A percentile compares a stretch with the other conserved stretches of the same genome.
These are phyloP conservation scores for Alloteropsis angusta DNA, from an alignment of 202 grass and related monocot genomes.

Conservation along the genomic window DNA sequence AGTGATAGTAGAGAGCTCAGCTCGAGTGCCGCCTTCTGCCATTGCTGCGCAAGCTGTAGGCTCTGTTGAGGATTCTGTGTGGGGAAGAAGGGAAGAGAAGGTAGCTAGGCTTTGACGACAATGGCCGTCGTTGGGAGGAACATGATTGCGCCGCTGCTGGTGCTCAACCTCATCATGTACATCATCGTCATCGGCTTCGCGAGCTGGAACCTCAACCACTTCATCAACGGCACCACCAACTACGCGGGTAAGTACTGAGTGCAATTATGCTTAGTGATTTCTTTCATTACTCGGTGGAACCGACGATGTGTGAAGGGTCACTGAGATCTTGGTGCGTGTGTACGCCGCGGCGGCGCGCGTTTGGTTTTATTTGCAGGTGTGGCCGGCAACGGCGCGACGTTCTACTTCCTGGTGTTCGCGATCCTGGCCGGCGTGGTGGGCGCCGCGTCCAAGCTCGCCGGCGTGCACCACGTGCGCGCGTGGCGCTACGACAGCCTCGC, in stretches of 20 bases:
- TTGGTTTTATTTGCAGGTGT: constrained; percentile 17
- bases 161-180: constrained; percentile 77
- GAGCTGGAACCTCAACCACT: constrained; percentile 75
- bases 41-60: neutral
- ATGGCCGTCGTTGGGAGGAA: constrained; percentile 43
- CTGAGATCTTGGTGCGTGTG: no score
- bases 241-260: constrained; percentile 19
- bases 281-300: no score
- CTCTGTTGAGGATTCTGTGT: no score
- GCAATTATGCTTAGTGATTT: no score
- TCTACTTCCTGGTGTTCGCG: constrained; percentile 67
- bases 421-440: constrained; percentile 55
- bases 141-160: constrained; percentile 57
- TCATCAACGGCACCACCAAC: constrained; percentile 58
- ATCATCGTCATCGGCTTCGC: constrained; percentile 59
- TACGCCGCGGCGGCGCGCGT: no score
- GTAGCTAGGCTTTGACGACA: neutral
- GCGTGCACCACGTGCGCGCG: constrained; percentile 53
- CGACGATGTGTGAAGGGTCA: no score
- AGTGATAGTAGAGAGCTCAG: neutral
- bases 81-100: no score
- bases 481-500: constrained; percentile 50
- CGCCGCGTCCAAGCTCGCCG: constrained; percentile 50
- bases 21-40: neutral
- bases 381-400: constrained; percentile 63